A percentile compares a stretch with the other conserved stretches of the same genome.
phyloP scores from a whole-genome alignment of 2,329 filamentous ascomycete genomes.

The Claviceps cyperi region DNA sequence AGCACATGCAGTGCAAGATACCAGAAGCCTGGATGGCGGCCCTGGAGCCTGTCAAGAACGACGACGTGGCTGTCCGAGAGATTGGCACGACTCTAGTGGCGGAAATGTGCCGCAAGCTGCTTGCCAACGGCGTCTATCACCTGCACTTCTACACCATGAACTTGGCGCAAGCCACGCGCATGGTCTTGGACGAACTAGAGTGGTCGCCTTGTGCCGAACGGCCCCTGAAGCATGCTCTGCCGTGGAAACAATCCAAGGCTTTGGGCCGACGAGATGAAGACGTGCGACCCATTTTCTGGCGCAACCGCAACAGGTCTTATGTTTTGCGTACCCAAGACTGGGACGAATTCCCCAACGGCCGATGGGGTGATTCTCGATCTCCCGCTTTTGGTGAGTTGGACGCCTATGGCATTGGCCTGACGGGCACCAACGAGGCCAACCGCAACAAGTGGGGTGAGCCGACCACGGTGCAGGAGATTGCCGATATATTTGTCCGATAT shows the following conservation, averaged over 20 bases:
- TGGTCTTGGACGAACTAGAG: conserved; percentile 82
- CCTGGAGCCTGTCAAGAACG: conserved; percentile 89
- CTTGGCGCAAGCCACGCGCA: conserved; percentile 79
- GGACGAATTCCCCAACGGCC: conserved; percentile 97
- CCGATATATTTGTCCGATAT: conserved; percentile 72
- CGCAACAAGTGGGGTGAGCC: conserved; percentile 90
- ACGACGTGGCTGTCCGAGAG: conserved; percentile 82
- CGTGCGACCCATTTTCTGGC: conserved; percentile 96
- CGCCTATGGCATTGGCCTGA: conserved; percentile 83
- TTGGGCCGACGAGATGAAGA: conserved; percentile 84
- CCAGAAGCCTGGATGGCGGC: conserved; percentile 68
- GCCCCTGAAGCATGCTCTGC: conserved; percentile 76
- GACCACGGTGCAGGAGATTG: conserved; percentile 62
- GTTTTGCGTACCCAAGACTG: conserved; percentile 91
- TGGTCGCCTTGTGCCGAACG: conserved; percentile 65
- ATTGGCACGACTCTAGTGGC: conserved; percentile 78
- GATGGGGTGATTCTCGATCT: conserved; percentile 94
- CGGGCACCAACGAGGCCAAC: conserved; percentile 91
- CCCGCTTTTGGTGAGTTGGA: conserved; percentile 93
- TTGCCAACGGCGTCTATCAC: conserved; percentile 70
- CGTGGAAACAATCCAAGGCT: conserved; percentile 89
- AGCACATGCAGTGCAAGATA: conserved; percentile 78
- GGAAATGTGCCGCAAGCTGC: conserved; percentile 75
- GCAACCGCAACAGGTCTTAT: conserved; percentile 91
- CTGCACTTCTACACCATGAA: conserved; percentile 99